Evolutionary conservation across 2,329 filamentous ascomycete genomes (phyloP), one percentile per base, ranked within the genome.

Genomic region (Purpureocillium lavendulum): DNA sequence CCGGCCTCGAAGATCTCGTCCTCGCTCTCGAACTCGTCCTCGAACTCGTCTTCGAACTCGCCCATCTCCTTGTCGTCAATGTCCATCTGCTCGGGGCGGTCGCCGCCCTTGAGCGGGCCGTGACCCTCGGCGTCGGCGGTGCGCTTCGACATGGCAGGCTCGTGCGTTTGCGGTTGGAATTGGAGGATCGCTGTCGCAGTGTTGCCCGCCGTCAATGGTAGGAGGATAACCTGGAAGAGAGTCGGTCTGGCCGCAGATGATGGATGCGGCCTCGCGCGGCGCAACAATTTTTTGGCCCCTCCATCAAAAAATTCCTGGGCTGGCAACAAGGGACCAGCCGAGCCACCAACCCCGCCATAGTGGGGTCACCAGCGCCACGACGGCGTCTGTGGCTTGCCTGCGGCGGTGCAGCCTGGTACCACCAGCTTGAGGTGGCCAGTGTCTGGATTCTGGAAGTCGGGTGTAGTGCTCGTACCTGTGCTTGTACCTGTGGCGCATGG

Each of bases 11-110:
- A 67, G 38, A 97, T 86, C 62, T 97, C 89, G 60, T 96, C 89
- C 47, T 79, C 75, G 55, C 71, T 94, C 70, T 96, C 89, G 51
- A 84, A 90, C 57, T 90, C 86, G 54, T 90, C 86, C 62, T 90
- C 87, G 51, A 90, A 96, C 57, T 97, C 90, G 65, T 96, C 92
- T 57, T 95, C 92, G 47, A 94, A 97, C 50, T 97, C 85, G 57
- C 79, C 78, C 70, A 82, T 80, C 18, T 78, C 78, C 56, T 69
- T 68, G 47, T 66, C 59, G 47, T 85, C 78, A 38, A 85, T 73
- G 43, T 83, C 84, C 73, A 78, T 78, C 45, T 74, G 69, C 46
- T 80, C 76, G 5, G 75, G 77, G 30, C 77, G 73, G 16, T 71
- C 70, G 38, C 78, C 75, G 42, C 70, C 70, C 62, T 82, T 82